Percentiles rank a stretch among this genome's conserved stretches.
phyloP scores from a whole-genome alignment of 2,329 filamentous ascomycete species.

The Colletotrichum karsti region DNA sequence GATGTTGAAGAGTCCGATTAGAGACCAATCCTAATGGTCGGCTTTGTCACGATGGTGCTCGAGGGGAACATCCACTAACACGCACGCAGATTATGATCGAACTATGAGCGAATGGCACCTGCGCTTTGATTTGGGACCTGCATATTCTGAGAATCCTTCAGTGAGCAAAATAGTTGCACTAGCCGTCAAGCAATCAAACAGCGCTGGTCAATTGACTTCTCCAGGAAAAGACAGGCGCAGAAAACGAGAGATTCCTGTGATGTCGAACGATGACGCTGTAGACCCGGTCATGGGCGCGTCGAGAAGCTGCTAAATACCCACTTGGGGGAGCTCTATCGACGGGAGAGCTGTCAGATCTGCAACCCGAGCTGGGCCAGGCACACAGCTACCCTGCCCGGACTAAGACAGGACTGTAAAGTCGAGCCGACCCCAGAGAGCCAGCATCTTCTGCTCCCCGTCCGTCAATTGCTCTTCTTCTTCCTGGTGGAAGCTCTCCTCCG shows the following conservation, averaged over 20 bases:
- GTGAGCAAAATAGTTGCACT: neutral
- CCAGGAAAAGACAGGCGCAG: too few species aligned
- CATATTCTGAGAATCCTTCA: neutral
- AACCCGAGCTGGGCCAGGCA: neutral
- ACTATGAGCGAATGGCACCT: neutral
- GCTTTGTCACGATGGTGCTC: constrained; percentile 1
- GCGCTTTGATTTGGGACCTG: neutral
- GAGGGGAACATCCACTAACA: constrained; percentile 6
- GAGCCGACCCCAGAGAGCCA: neutral
- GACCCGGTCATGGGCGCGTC: neutral
- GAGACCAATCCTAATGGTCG: neutral
- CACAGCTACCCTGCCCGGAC: constrained; percentile 3
- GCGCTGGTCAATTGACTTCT: neutral
- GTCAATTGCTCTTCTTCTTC: neutral
- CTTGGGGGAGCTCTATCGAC: neutral
- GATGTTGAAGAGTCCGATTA: neutral
- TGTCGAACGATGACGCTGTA: constrained; percentile 1
- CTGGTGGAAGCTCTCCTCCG: neutral
- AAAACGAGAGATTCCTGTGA: neutral
- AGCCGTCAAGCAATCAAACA: neutral
- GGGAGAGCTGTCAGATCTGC: constrained; percentile 14
- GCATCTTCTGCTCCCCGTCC: neutral
- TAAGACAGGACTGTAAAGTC: neutral
- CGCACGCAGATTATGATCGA: neutral
- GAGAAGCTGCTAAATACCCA: constrained; percentile 1